Evolutionary conservation across 495 filamentous ascomycete species (phyloP), one percentile per base, ranked within the genome.

Genomic region (Patellaria atrata): DNA sequence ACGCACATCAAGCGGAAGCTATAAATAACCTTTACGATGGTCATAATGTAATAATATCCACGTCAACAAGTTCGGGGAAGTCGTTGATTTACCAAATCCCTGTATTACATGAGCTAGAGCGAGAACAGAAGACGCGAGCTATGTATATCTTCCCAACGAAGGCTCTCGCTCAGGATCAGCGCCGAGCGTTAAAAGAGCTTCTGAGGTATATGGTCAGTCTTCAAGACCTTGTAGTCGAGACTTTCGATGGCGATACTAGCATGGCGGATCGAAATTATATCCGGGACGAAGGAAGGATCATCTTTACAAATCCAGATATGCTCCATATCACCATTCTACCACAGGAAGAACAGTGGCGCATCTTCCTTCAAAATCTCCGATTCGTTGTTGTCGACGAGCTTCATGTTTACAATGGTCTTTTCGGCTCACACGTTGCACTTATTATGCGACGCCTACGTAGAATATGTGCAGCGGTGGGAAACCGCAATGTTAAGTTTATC

Each of bases 61-160:
- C 89, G 0, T 93, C 87, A 11, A 99, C 89, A 0, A 86, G 79
- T 54, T 96, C 91, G 0, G 89, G 89, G 4, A 99, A 99, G 56
- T 92, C 83, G 4, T 58, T 99, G 20, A 94, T 96, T 35, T 99
- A 96, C 50, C 91, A 96, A 48, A 63, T 99, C 13, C 89, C 89
- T 0, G 86, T 96, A 43, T 60, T 99, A 17, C 77, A 93, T 51
- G 80, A 77, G 18, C 64, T 99, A 8, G 87, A 96, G 55, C 62
- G 69, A 27, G 80, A 94, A 44, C 54, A 49, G 3, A 64, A 77
- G 29, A 78, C 82, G 27, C 63, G 86, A 45, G 87, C 89, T 7
- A 83, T 99, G 77, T 96, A 94, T 51, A 94, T 99, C 15, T 99
- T 97, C 41, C 89, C 89, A 1, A 99, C 89, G 2, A 99, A 99